A percentile compares a stretch with the other conserved stretches of the same genome.
Evolutionary conservation across 208 protist genomes (phyloP).

Genomic region (Porcisia hertigi): DNA sequence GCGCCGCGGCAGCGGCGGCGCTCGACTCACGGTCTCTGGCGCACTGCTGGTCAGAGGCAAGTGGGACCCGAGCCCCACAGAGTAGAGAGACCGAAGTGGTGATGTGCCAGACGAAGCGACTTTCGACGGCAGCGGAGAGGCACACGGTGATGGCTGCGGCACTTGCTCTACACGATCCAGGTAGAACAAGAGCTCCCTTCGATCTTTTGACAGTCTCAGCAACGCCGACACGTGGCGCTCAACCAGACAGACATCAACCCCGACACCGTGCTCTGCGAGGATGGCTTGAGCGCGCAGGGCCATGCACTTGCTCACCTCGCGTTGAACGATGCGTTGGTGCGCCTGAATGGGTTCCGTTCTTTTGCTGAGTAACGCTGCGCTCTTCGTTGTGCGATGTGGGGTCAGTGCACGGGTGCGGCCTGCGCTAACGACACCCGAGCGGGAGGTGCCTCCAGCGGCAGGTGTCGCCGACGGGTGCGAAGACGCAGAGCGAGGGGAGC

Average conservation of each 20-base stretch:
- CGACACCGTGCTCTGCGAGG: slow-evolving; percentile 30
- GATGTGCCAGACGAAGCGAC: neutral
- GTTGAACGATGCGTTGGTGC: slow-evolving; percentile 7
- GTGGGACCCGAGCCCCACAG: neutral
- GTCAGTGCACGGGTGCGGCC: neutral
- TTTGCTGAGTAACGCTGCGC: too few species aligned
- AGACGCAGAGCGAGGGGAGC: neutral
- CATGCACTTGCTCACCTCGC: slow-evolving; percentile 1
- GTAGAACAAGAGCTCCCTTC: slow-evolving; percentile 44
- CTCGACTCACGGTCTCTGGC: neutral
- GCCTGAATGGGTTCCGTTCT: neutral
- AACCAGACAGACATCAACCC: slow-evolving; percentile 31
- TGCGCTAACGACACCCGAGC: neutral
- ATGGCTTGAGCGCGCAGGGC: slow-evolving; percentile 20
- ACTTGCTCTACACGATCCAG: slow-evolving; percentile 29
- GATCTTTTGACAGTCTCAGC: slow-evolving; percentile 43
- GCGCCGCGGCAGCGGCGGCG: neutral
- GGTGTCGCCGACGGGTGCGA: neutral
- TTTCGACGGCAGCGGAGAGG: slow-evolving; percentile 2
- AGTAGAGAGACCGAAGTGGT: neutral
- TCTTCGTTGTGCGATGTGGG: neutral
- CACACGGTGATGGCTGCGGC: neutral
- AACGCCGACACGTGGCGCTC: slow-evolving; percentile 28
- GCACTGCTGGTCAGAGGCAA: neutral
- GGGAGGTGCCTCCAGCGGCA: neutral